phyloP scores from a whole-genome alignment of 2,329 filamentous ascomycete genomes.

The Venturia effusa region DNA sequence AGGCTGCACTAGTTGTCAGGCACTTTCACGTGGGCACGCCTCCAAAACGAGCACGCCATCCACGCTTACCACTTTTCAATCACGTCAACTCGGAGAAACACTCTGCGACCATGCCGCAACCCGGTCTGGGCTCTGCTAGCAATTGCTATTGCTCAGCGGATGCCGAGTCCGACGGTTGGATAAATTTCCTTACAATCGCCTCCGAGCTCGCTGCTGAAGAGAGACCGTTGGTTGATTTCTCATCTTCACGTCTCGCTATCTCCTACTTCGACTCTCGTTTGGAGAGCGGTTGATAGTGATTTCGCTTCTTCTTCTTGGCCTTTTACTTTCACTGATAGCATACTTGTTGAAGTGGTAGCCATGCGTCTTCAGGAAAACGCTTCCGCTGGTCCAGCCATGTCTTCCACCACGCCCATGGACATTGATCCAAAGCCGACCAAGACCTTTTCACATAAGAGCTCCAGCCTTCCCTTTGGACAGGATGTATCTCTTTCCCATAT shows the following conservation, averaged over 20 bases:
- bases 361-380: slow-evolving; percentile 5
- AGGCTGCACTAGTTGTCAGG: too few species aligned
- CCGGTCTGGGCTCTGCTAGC: neutral
- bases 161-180: neutral
- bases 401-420: slow-evolving; percentile 7
- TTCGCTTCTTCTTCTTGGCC: neutral
- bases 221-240: neutral
- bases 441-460: slow-evolving; percentile 32
- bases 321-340: neutral
- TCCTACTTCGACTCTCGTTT: neutral
- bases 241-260: neutral
- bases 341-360: neutral
- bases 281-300: neutral
- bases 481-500: slow-evolving; percentile 9
- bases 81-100: neutral
- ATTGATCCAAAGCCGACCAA: slow-evolving; percentile 16
- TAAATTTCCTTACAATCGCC: neutral
- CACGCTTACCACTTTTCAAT: neutral
- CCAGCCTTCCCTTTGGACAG: slow-evolving; percentile 42
- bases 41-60: neutral
- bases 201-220: neutral
- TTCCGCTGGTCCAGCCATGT: slow-evolving; percentile 2
- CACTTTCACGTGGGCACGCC: neutral
- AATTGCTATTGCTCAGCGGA: neutral
- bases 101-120: neutral